A percentile compares a stretch with the other conserved stretches of the same genome.
phyloP scores from a whole-genome alignment of 208 protist species.

The Acanthamoeba royreba region DNA sequence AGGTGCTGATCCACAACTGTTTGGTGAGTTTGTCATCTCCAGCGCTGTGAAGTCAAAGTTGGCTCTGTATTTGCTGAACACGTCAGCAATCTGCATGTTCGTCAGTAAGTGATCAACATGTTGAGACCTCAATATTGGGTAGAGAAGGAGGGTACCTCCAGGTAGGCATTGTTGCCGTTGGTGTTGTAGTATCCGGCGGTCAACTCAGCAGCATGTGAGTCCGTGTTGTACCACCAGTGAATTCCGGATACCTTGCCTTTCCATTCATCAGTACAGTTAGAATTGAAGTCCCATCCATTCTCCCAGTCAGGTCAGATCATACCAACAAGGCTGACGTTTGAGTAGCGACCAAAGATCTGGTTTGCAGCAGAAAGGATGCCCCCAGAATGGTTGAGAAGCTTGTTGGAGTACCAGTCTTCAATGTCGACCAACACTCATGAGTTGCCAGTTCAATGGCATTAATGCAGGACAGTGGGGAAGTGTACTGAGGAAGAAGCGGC shows the following conservation, averaged over 20 bases:
- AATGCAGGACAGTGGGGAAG: not conserved
- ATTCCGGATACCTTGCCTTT: slow-evolving; percentile 77
- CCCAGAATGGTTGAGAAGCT: slow-evolving; percentile 65
- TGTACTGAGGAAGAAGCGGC: slow-evolving; percentile 76
- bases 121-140: not conserved
- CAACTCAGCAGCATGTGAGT: slow-evolving; percentile 76
- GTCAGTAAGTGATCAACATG: not conserved
- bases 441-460: not conserved
- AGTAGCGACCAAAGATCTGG: not conserved
- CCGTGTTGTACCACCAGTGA: slow-evolving; percentile 76
- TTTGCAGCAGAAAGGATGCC: slow-evolving; percentile 52
- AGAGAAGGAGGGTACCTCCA: not conserved
- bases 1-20: slow-evolving; percentile 42
- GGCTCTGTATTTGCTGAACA: slow-evolving; percentile 51
- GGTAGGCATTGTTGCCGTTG: slow-evolving; percentile 59
- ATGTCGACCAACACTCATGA: not conserved
- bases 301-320: not conserved
- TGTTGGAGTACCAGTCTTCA: slow-evolving; percentile 54
- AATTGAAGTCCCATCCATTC: not conserved
- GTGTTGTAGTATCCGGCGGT: slow-evolving; percentile 81
- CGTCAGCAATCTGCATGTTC: slow-evolving; percentile 24
- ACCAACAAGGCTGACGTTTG: not conserved
- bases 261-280: not conserved
- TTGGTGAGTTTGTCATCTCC: slow-evolving; percentile 57
- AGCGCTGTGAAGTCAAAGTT: slow-evolving; percentile 67